Conservation (phyloP, 331 rosid species). For the Saraca asoca region DNA sequence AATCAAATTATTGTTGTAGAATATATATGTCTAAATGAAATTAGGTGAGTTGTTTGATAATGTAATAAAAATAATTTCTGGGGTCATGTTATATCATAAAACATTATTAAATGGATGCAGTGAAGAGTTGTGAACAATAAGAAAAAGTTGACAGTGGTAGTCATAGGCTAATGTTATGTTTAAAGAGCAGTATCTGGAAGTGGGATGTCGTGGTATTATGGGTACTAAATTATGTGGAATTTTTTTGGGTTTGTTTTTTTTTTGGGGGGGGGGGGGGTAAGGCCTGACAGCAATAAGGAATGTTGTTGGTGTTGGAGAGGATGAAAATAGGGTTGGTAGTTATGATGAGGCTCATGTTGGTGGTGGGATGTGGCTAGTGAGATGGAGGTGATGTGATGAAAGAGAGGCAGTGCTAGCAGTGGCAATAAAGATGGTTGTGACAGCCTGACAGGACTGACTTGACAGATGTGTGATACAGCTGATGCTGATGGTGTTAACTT, state of each 20-base stretch:
- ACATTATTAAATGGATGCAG: neutral
- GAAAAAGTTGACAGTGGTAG: neutral
- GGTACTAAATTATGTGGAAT: conserved; percentile 21
- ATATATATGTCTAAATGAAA: neutral
- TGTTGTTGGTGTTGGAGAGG: conserved; percentile 1
- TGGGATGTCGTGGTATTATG: neutral
- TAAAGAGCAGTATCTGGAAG: neutral
- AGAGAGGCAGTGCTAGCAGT: neutral
- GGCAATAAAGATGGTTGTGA: neutral
- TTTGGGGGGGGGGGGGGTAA: neutral
- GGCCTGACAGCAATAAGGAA: conserved; percentile 3
- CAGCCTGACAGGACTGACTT: too few relatives aligned
- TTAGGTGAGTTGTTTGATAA: neutral
- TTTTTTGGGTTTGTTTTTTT: too few relatives aligned
- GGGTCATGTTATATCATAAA: neutral
- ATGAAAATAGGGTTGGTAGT: neutral
- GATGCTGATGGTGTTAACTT: conserved; percentile 9
- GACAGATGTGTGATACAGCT: neutral
- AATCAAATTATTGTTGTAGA: conserved; percentile 6
- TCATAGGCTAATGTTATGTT: conserved; percentile 7
- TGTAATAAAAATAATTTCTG: conserved; percentile 6
- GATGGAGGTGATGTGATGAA: neutral
- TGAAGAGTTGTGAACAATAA: neutral
- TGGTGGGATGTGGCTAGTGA: neutral
- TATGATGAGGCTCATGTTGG: too few relatives aligned